Evolutionary conservation across 805 yeast genomes (phyloP).

Genomic region (Candida broadrunensis): DNA sequence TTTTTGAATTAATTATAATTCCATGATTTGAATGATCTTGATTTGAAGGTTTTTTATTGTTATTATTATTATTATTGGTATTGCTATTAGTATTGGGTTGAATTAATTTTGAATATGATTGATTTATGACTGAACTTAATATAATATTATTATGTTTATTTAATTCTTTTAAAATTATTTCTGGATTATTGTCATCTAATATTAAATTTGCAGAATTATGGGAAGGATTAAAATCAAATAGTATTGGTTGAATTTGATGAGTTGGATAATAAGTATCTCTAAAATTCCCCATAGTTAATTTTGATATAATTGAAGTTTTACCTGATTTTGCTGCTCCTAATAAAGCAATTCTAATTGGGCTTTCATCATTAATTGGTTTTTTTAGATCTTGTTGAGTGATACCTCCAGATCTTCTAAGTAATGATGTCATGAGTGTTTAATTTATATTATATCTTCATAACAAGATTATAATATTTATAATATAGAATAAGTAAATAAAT

Average conservation of each 20-base stretch:
- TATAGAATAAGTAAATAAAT: no score
- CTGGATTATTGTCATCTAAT: slow-evolving; percentile 20
- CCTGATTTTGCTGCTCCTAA: slow-evolving; percentile 61
- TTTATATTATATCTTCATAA: no score
- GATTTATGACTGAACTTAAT: slow-evolving; percentile 29
- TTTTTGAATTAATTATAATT: slow-evolving; percentile 9
- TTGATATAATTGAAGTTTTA: slow-evolving; percentile 55
- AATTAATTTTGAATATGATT: slow-evolving; percentile 11
- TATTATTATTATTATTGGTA: background rate
- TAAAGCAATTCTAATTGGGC: slow-evolving; percentile 57
- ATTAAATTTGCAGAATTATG: slow-evolving; percentile 13
- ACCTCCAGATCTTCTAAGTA: background rate
- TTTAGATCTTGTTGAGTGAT: background rate
- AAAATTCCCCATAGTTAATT: slow-evolving; percentile 45
- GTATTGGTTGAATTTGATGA: slow-evolving; percentile 53
- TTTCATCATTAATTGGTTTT: slow-evolving; percentile 17
- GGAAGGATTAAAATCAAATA: slow-evolving; percentile 52
- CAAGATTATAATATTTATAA: no score
- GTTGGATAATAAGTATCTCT: slow-evolving; percentile 78
- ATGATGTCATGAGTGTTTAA: no score
- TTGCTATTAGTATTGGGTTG: slow-evolving; percentile 2
- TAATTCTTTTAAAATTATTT: slow-evolving; percentile 4
- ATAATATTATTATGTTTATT: slow-evolving; percentile 10
- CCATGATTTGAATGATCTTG: background rate
- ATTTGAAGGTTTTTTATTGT: slow-evolving; percentile 1